Percentiles rank a stretch among this genome's conserved stretches.
Conservation (phyloP, 768 basidiomycete species). For the Lactarius tabidus region DNA sequence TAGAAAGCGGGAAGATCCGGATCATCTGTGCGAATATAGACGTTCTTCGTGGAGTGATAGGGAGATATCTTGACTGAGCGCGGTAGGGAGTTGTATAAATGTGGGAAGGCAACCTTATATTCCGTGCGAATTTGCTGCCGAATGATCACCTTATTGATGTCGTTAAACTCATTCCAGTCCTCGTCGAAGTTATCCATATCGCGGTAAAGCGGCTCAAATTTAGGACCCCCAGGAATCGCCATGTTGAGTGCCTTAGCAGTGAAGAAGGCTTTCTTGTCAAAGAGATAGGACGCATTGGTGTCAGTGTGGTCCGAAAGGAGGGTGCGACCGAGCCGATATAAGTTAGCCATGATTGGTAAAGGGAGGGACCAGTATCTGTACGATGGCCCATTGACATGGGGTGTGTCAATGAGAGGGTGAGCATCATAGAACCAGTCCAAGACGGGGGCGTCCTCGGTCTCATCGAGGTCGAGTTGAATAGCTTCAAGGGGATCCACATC, state of each 20-base stretch:
- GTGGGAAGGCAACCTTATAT: constrained; percentile 99
- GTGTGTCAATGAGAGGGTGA: constrained; percentile 86
- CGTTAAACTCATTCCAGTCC: constrained; percentile 99
- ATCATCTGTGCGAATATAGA: constrained; percentile 98
- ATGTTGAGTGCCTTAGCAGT: constrained; percentile 96
- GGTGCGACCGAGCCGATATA: constrained; percentile 93
- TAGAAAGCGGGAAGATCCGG: constrained; percentile 99
- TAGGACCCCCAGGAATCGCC: constrained; percentile 97
- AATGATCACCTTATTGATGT: constrained; percentile 99
- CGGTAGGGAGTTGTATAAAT: constrained; percentile 96
- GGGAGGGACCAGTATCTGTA: constrained; percentile 93
- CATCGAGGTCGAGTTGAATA: constrained; percentile 93
- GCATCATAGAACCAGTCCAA: constrained; percentile 99
- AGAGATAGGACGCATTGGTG: constrained; percentile 85
- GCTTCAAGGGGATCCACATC: constrained; percentile 98
- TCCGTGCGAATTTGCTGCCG: constrained; percentile 98
- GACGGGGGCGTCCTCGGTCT: constrained; percentile 87
- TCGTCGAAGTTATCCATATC: constrained; percentile 98
- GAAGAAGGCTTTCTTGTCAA: constrained; percentile 97
- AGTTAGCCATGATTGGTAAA: constrained; percentile 93
- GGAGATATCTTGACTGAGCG: constrained; percentile 89
- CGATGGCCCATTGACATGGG: constrained; percentile 87
- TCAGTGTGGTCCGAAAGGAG: constrained; percentile 92
- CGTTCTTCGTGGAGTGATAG: constrained; percentile 93
- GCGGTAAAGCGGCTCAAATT: constrained; percentile 95